These are phyloP conservation scores for Passalora sequoiae DNA, from an alignment of 2,329 filamentous ascomycete genomes.

Conservation along the genomic window DNA sequence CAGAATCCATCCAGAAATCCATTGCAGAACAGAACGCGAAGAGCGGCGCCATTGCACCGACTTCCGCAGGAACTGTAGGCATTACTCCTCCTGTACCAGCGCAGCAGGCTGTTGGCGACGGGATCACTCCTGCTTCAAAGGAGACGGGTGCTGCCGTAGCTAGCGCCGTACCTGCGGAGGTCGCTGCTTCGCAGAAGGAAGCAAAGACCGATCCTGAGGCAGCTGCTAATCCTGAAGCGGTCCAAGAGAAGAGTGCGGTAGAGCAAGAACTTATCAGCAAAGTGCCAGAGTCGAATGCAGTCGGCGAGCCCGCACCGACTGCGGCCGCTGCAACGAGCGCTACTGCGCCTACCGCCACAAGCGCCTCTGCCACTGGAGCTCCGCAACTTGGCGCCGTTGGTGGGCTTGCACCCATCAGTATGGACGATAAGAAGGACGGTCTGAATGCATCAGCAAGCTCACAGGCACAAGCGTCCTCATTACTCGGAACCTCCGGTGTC, in stretches of 20 bases:
- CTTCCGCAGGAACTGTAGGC: not conserved
- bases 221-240: slow-evolving; percentile 60
- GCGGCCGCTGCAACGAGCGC: slow-evolving; percentile 35
- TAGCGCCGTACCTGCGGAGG: slow-evolving; percentile 26
- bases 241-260: slow-evolving; percentile 68
- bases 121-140: not conserved
- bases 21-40: slow-evolving; percentile 30
- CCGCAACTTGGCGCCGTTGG: slow-evolving; percentile 28
- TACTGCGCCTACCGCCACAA: slow-evolving; percentile 28
- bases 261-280: slow-evolving; percentile 69
- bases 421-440: slow-evolving; percentile 25
- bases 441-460: slow-evolving; percentile 36
- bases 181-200: slow-evolving; percentile 29
- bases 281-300: slow-evolving; percentile 39
- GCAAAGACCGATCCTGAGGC: slow-evolving; percentile 60
- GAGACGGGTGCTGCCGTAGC: slow-evolving; percentile 7
- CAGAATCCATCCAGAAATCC: slow-evolving; percentile 42
- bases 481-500: slow-evolving; percentile 10
- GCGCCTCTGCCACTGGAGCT: slow-evolving; percentile 21
- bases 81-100: not conserved
- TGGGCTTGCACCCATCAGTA: slow-evolving; percentile 23
- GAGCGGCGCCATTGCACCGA: not conserved
- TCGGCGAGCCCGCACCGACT: slow-evolving; percentile 43
- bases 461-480: slow-evolving; percentile 15
- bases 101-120: not conserved